Percentiles rank a stretch among this genome's conserved stretches.
These are phyloP conservation scores for Metschnikowia rubicola DNA, from an alignment of 805 yeast genomes.

Conservation along the genomic window DNA sequence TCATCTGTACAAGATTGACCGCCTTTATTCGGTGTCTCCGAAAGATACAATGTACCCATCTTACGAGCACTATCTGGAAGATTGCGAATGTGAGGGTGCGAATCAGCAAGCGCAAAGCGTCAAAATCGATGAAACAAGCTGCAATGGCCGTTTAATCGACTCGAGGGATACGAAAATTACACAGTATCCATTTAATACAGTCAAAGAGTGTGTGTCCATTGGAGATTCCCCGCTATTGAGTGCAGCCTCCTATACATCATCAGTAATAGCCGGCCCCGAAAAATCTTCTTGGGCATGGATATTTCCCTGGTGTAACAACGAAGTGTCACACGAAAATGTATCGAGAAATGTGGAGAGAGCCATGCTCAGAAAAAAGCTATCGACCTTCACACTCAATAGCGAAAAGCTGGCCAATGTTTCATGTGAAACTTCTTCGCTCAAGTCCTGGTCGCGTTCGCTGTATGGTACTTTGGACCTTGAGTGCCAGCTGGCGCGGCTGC, in stretches of 20 bases:
- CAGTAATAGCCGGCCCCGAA: too few relatives aligned
- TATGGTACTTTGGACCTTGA: slow-evolving; percentile 19
- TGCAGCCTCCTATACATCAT: too few relatives aligned
- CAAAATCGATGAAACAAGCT: too few relatives aligned
- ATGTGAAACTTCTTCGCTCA: slow-evolving; percentile 12
- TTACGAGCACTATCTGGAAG: not conserved
- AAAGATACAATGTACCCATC: slow-evolving; percentile 35
- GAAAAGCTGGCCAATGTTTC: slow-evolving; percentile 7
- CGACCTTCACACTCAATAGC: slow-evolving; percentile 20
- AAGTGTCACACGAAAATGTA: not conserved
- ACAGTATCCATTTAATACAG: too few relatives aligned
- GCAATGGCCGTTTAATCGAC: too few relatives aligned
- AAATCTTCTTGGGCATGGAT: slow-evolving; percentile 5
- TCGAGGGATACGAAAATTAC: too few relatives aligned
- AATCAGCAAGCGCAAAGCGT: too few relatives aligned
- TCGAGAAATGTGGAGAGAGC: slow-evolving; percentile 3
- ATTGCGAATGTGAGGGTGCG: not conserved
- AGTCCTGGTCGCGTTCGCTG: slow-evolving; percentile 6
- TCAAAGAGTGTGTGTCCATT: too few relatives aligned
- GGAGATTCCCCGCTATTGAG: too few relatives aligned
- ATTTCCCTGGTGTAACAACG: slow-evolving; percentile 3
- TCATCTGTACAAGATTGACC: slow-evolving; percentile 21
- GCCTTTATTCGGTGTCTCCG: slow-evolving; percentile 39
- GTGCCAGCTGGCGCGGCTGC: slow-evolving; percentile 5
- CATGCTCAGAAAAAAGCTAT: slow-evolving; percentile 18